Percentiles rank a stretch among this genome's conserved stretches.
These are phyloP conservation scores for Aspergillus fumigatiaffinis DNA, from an alignment of 2,329 filamentous ascomycete genomes.

Conservation along the genomic window DNA sequence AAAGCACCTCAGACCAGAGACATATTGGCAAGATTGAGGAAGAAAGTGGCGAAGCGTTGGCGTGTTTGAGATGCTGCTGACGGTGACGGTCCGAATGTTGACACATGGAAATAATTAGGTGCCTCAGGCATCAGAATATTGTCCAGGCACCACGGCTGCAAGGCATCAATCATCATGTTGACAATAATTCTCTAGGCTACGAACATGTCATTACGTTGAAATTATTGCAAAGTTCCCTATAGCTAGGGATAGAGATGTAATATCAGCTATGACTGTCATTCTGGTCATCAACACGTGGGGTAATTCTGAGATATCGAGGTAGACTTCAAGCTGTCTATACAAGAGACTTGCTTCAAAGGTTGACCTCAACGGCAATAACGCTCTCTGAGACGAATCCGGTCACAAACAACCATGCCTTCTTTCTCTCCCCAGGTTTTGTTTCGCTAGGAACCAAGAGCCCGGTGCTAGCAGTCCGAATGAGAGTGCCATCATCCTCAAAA, in stretches of 20 bases:
- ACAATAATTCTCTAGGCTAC: not conserved
- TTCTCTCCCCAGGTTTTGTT: constrained; percentile 40
- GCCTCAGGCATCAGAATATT: not conserved
- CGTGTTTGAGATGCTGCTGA: not conserved
- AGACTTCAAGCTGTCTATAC: not conserved
- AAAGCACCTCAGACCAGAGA: not conserved
- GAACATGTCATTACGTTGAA: not conserved
- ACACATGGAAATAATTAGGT: not conserved
- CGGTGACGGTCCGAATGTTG: not conserved
- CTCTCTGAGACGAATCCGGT: constrained; percentile 52
- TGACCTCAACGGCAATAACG: constrained; percentile 51
- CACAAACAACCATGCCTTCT: constrained; percentile 55
- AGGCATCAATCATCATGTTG: not conserved
- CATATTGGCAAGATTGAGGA: not conserved
- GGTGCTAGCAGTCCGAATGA: constrained; percentile 48
- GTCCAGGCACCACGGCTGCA: not conserved
- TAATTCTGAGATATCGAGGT: not conserved
- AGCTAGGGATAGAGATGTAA: not conserved
- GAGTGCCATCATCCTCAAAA: constrained; percentile 55
- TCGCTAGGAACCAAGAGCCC: constrained; percentile 54
- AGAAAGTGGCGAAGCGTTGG: not conserved
- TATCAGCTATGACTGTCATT: not conserved
- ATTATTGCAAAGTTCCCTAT: not conserved
- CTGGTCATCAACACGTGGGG: not conserved
- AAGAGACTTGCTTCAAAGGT: constrained; percentile 33